These are phyloP conservation scores for Cladosporium phlei DNA, from an alignment of 2,329 filamentous ascomycete genomes.

Conservation along the genomic window DNA sequence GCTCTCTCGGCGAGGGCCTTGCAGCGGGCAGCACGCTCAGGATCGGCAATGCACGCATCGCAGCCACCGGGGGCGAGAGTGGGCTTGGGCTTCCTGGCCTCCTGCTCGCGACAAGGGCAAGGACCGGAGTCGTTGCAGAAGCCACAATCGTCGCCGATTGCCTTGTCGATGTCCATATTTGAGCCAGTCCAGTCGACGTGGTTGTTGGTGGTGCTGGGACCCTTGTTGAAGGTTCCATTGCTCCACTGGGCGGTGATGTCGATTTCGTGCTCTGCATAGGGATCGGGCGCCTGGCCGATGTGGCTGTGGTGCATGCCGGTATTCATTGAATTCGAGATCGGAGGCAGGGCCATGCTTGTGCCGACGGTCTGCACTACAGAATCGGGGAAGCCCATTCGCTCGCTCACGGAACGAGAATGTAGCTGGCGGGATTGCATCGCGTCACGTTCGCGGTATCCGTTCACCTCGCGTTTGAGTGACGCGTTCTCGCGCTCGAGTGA, in stretches of 20 bases:
- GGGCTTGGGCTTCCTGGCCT: conserved; percentile 14
- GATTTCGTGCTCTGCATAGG: background rate
- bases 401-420: background rate
- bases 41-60: conserved; percentile 25
- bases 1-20: conserved; percentile 20
- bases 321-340: conserved; percentile 15
- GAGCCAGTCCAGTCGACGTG: conserved; percentile 17
- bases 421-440: too few relatives aligned
- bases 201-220: conserved; percentile 14
- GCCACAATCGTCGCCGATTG: conserved; percentile 24
- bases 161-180: conserved; percentile 13
- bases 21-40: conserved; percentile 24
- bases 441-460: too few relatives aligned
- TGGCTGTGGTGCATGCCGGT: conserved; percentile 3
- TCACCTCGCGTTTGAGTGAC: too few relatives aligned
- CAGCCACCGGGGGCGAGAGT: conserved; percentile 25
- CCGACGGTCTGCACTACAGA: background rate
- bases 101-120: too few relatives aligned
- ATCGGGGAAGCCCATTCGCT: conserved; percentile 4
- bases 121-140: conserved; percentile 30
- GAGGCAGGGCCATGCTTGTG: conserved; percentile 1
- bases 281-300: background rate
- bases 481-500: too few relatives aligned
- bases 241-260: conserved; percentile 21
- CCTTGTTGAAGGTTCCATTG: background rate